Conservation (phyloP, 1,139 yeast species). For the Hyphopichia buzzinii region DNA sequence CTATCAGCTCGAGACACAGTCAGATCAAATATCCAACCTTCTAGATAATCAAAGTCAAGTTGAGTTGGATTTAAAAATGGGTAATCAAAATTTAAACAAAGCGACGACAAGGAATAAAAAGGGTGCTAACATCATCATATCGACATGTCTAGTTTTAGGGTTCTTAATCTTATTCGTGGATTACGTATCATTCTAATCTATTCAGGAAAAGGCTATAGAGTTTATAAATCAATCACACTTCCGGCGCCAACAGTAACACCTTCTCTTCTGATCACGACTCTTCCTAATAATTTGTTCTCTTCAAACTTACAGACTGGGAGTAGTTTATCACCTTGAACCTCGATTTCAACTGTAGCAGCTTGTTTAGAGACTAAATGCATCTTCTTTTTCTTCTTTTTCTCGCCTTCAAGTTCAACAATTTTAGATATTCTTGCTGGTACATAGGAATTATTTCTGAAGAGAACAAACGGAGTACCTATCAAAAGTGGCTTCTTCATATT, state of each 20-base stretch:
- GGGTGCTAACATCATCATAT: slow-evolving; percentile 66
- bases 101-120: slow-evolving; percentile 72
- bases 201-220: neutral
- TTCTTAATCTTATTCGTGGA: slow-evolving; percentile 63
- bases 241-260: slow-evolving; percentile 93
- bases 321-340: slow-evolving; percentile 50
- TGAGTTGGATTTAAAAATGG: slow-evolving; percentile 64
- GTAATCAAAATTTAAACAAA: slow-evolving; percentile 68
- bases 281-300: slow-evolving; percentile 66
- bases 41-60: slow-evolving; percentile 72
- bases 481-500: slow-evolving; percentile 72
- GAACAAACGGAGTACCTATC: slow-evolving; percentile 77
- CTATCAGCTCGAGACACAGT: slow-evolving; percentile 72
- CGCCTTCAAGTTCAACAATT: slow-evolving; percentile 46
- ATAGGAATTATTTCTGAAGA: slow-evolving; percentile 79
- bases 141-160: slow-evolving; percentile 61
- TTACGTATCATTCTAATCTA: slow-evolving; percentile 37
- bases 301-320: slow-evolving; percentile 62
- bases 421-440: slow-evolving; percentile 69
- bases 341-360: slow-evolving; percentile 69
- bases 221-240: slow-evolving; percentile 32
- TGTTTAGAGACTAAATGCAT: slow-evolving; percentile 75
- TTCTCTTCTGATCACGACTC: slow-evolving; percentile 81
- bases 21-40: slow-evolving; percentile 66
- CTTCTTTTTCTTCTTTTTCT: slow-evolving; percentile 49